A percentile compares a stretch with the other conserved stretches of the same genome.
Conservation (phyloP, 2,329 filamentous ascomycete species). For the Fusarium sp. region DNA sequence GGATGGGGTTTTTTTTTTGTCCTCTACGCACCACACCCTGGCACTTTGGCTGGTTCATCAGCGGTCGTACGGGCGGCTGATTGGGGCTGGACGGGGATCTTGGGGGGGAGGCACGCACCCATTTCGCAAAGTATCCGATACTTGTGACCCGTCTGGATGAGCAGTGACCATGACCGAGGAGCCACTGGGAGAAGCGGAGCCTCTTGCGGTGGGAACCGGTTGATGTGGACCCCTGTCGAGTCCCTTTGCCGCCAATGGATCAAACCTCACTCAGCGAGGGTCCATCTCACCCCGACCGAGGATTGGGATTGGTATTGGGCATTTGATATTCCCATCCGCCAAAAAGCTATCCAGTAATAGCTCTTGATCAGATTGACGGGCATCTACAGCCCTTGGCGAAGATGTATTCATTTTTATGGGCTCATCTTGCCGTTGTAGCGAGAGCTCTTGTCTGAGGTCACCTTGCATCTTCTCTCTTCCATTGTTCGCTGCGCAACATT, state of each 20-base stretch:
- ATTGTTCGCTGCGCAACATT: not conserved
- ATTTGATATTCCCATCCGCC: constrained; percentile 11
- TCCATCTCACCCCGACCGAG: constrained; percentile 28
- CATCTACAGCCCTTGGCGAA: constrained; percentile 26
- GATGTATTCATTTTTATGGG: not conserved
- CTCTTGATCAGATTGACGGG: constrained; percentile 16
- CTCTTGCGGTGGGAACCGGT: constrained; percentile 1
- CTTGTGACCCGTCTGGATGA: constrained; percentile 32
- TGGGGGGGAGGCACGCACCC: constrained; percentile 27
- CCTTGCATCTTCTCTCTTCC: not conserved
- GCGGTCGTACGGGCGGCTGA: constrained; percentile 38
- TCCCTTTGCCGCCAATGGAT: constrained; percentile 34
- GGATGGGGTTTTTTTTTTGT: constrained; percentile 21
- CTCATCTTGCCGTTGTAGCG: constrained; percentile 5
- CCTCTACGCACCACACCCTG: constrained; percentile 31
- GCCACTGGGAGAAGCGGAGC: constrained; percentile 27
- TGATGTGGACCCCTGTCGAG: constrained; percentile 31
- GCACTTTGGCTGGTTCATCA: constrained; percentile 42
- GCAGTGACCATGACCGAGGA: constrained; percentile 26
- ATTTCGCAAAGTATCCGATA: constrained; percentile 37
- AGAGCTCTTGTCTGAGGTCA: constrained; percentile 11
- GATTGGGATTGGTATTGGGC: not conserved
- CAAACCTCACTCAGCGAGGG: constrained; percentile 23
- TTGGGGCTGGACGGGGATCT: constrained; percentile 30
- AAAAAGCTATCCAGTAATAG: constrained; percentile 38